Evolutionary conservation across 108 stramenopile genomes (phyloP).

Genomic region (Cyclotella choctawhatcheeana): DNA sequence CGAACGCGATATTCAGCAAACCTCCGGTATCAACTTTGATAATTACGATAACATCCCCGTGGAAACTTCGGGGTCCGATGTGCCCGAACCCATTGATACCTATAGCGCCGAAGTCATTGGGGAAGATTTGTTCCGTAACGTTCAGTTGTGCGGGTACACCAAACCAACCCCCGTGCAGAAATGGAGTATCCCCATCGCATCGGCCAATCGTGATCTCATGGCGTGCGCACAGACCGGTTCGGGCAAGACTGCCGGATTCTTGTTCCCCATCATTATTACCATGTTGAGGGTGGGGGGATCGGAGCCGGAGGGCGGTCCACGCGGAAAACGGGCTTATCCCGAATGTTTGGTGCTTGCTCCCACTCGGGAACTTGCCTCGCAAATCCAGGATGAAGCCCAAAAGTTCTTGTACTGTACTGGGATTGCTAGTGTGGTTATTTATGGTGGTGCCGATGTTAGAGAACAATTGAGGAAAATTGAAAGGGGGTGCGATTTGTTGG

Average conservation of each 20-base stretch:
- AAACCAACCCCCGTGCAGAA: slow-evolving; percentile 98
- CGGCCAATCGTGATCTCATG: slow-evolving; percentile 97
- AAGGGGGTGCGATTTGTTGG: slow-evolving; percentile 95
- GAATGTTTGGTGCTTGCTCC: slow-evolving; percentile 96
- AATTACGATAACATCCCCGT: too few relatives aligned
- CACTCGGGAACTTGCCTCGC: slow-evolving; percentile 98
- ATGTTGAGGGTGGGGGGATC: slow-evolving; percentile 98
- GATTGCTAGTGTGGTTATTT: slow-evolving; percentile 98
- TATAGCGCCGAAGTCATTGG: slow-evolving; percentile 98
- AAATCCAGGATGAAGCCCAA: slow-evolving; percentile 99
- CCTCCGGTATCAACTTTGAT: slow-evolving; percentile 78
- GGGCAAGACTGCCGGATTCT: slow-evolving; percentile 97
- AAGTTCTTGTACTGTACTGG: slow-evolving; percentile 94
- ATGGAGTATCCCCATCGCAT: slow-evolving; percentile 99
- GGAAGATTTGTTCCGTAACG: slow-evolving; percentile 94
- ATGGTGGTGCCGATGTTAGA: slow-evolving; percentile 97
- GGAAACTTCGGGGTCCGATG: slow-evolving; percentile 88
- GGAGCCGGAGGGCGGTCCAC: slow-evolving; percentile 53
- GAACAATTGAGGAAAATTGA: slow-evolving; percentile 78
- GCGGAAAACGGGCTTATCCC: slow-evolving; percentile 99
- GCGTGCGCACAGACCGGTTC: slow-evolving; percentile 95
- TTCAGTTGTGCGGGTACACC: slow-evolving; percentile 94
- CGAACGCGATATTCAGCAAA: slow-evolving; percentile 98
- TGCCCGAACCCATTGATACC: slow-evolving; percentile 96
- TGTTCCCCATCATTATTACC: slow-evolving; percentile 99